Evolutionary conservation across 164 flowering plant species (phyloP), one percentile per base, ranked within the genome.

Genomic region (Hamamelis virginiana): DNA sequence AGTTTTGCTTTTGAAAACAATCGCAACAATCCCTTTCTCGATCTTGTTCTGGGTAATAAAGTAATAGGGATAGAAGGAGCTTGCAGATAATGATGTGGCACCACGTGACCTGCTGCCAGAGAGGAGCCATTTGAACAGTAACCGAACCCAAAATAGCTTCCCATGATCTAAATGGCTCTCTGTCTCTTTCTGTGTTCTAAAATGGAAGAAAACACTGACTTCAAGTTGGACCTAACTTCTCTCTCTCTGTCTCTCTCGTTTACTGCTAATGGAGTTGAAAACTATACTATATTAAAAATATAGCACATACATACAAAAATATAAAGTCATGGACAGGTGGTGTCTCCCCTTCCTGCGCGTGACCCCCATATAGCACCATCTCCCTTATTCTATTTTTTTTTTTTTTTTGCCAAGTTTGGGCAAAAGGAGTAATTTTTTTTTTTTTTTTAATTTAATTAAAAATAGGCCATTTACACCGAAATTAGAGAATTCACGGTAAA

Each of bases 341-440:
- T 47, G 70, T 52, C 45, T 46, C 59, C 25, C 50, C 62, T 46
- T 51, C 55, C 33, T 75, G 68, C 74, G 62, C 74, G 67, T 75
- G 74, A 74, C 25, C 53, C 53, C 77, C 69, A 58, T 23, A 22
- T 26, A 59, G 38, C 64, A 63, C 51, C 33, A 15, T 47, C 47
- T 19, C 22, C 72, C 48, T 41, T 63, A 23, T 63, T 63, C 59
- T 70, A 15, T 21, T 21, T 28, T 26, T 14, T 57, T 28, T 33
- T 6, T n/a, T n/a, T n/a, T n/a, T n/a, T n/a, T n/a, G n/a, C n/a
- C n/a, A n/a, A n/a, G n/a, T n/a, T n/a, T n/a, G n/a, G n/a, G n/a
- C n/a, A n/a, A n/a, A n/a, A n/a, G n/a, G n/a, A n/a, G n/a, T n/a
- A n/a, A n/a, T n/a, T n/a, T n/a, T n/a, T n/a, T n/a, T n/a, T n/a